phyloP scores from a whole-genome alignment of 371 early-diverging fungal genomes.

The Choanephora cucurbitarum region DNA sequence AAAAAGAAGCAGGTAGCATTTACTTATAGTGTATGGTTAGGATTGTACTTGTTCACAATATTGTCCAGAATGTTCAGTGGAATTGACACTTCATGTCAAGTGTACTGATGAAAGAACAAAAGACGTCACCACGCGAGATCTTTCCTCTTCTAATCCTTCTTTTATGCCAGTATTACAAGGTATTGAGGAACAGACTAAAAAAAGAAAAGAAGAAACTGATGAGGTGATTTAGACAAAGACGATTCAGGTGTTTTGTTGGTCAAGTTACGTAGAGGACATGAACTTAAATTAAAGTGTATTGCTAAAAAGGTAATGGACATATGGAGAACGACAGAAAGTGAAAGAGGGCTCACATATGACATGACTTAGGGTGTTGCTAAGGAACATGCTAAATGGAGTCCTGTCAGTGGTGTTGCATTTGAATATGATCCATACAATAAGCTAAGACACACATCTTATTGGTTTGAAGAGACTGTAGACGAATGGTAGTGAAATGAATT shows the following conservation, averaged over 20 bases:
- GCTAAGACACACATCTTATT: conserved; percentile 90
- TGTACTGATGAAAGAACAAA: conserved; percentile 77
- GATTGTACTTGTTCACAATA: conserved; percentile 92
- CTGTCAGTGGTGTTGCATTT: conserved; percentile 91
- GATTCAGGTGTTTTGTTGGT: conserved; percentile 87
- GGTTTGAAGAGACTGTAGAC: conserved; percentile 88
- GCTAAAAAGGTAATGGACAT: conserved; percentile 76
- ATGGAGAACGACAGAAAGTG: too few species aligned
- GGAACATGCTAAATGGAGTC: conserved; percentile 99
- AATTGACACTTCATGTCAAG: conserved; percentile 82
- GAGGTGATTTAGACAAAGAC: conserved; percentile 57
- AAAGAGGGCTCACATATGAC: neutral
- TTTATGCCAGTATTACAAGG: conserved; percentile 79
- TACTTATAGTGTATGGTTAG: too few species aligned
- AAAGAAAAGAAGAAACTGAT: neutral
- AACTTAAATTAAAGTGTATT: conserved; percentile 84
- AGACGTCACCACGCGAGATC: conserved; percentile 83
- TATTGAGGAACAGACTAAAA: conserved; percentile 20
- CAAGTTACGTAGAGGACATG: conserved; percentile 93
- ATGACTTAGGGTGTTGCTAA: conserved; percentile 85
- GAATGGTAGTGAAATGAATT: conserved; percentile 95
- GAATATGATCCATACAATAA: conserved; percentile 98
- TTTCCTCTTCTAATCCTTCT: conserved; percentile 75
- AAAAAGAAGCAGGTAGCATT: neutral
- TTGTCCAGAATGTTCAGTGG: conserved; percentile 92